These are phyloP conservation scores for Aristolochia contorta DNA, from an alignment of 164 flowering plant species.

Conservation along the genomic window DNA sequence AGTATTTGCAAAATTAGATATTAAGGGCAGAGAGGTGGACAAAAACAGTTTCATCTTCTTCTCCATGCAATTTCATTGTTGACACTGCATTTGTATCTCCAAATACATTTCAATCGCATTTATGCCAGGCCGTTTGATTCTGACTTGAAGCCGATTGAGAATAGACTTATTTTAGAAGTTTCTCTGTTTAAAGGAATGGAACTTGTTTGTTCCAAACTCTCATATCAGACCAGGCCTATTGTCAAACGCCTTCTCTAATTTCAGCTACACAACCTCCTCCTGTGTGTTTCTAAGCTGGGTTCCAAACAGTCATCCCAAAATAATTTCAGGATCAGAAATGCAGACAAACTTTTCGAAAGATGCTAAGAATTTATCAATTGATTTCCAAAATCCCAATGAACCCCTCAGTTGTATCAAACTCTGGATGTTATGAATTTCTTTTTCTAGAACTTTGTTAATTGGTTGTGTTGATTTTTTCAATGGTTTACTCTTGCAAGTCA, in stretches of 20 bases:
- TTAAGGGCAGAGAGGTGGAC: too few species aligned
- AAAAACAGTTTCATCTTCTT: too few species aligned
- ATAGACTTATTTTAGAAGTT: conserved; percentile 49
- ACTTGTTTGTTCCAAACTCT: conserved; percentile 47
- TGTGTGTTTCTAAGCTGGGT: conserved; percentile 38
- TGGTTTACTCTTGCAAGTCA: conserved; percentile 14
- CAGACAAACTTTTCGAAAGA: conserved; percentile 39
- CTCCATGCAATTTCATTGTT: too few species aligned
- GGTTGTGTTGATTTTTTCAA: conserved; percentile 1
- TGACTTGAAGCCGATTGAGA: conserved; percentile 65
- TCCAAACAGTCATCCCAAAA: conserved; percentile 39
- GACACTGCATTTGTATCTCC: too few species aligned
- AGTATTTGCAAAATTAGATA: too few species aligned
- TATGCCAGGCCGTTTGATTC: conserved; percentile 79
- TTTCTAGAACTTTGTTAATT: conserved; percentile 26
- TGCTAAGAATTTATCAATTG: conserved; percentile 44
- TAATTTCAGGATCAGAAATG: conserved; percentile 49
- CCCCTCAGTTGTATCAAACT: conserved; percentile 42
- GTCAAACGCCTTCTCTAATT: conserved; percentile 49
- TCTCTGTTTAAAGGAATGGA: conserved; percentile 60
- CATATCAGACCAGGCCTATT: conserved; percentile 41
- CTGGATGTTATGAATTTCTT: conserved; percentile 59
- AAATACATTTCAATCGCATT: conserved; percentile 88
- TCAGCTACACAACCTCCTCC: conserved; percentile 60
- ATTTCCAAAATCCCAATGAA: conserved; percentile 28